These are phyloP conservation scores for Kernera saxatilis DNA, from an alignment of 345 rosid genomes.

Conservation along the genomic window DNA sequence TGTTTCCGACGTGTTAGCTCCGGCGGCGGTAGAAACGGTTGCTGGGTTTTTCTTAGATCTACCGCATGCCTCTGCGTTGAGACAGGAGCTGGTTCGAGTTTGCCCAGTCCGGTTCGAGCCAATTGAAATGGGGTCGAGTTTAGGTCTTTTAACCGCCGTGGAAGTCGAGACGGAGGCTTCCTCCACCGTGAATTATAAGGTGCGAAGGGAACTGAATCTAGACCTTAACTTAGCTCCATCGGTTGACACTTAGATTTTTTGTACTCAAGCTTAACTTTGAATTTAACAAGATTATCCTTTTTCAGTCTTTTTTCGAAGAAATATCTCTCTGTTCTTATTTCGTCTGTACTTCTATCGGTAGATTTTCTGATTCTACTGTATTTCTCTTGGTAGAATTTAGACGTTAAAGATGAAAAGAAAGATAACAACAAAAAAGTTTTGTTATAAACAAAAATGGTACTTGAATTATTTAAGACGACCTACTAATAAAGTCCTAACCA, in stretches of 20 bases:
- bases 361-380: not conserved
- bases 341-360: not conserved
- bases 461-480: not conserved
- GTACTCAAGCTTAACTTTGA: not conserved
- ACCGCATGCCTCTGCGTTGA: not conserved
- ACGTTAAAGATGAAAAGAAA: not conserved
- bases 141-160: conserved; percentile 27
- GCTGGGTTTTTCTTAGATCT: not conserved
- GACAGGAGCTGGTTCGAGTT: not conserved
- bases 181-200: conserved; percentile 38
- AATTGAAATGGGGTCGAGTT: conserved; percentile 23
- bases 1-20: conserved; percentile 39
- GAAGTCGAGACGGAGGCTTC: conserved; percentile 42
- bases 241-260: conserved; percentile 36
- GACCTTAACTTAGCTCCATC: conserved; percentile 63
- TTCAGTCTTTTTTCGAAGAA: not conserved
- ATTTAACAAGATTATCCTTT: not conserved
- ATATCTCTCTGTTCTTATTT: not conserved
- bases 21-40: not conserved
- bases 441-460: not conserved
- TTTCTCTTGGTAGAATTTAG: not conserved
- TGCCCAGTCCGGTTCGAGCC: conserved; percentile 29
- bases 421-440: not conserved
- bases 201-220: conserved; percentile 26
- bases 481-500: not conserved